Percentiles rank a stretch among this genome's conserved stretches.
phyloP scores from a whole-genome alignment of 495 filamentous ascomycete species.

The Penicillium flavigenum region DNA sequence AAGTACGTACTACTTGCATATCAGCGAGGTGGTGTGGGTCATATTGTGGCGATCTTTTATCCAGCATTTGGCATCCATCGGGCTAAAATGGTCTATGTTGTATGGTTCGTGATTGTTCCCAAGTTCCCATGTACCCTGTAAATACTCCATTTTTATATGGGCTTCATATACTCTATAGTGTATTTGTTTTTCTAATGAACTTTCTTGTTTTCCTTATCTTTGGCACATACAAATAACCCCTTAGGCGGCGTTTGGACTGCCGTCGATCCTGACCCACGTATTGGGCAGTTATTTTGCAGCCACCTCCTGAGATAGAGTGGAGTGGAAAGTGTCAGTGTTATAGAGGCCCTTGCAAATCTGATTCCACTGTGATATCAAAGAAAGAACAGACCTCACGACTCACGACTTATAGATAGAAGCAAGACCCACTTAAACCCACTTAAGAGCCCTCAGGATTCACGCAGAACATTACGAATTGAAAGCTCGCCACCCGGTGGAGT shows the following conservation, averaged over 20 bases:
- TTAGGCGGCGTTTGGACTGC: constrained; percentile 1
- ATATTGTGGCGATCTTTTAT: constrained; percentile 9
- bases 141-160: neutral
- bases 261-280: constrained; percentile 9
- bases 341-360: neutral
- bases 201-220: neutral
- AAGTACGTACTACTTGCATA: constrained; percentile 1
- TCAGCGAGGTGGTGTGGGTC: constrained; percentile 5
- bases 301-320: constrained; percentile 8
- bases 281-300: neutral
- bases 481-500: constrained; percentile 19
- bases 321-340: neutral
- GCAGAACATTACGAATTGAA: too few species aligned
- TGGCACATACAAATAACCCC: neutral
- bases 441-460: neutral
- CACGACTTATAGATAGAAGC: constrained; percentile 22
- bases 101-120: too few species aligned
- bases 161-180: neutral
- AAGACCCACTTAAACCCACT: constrained; percentile 16
- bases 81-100: neutral
- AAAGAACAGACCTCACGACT: neutral
- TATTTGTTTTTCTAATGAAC: neutral
- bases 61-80: neutral
- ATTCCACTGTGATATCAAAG: neutral
- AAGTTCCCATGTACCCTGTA: too few species aligned